Base-by-base conservation (phyloP, 352 stramenopile species). In the Saprolegnia parasitica region DNA sequence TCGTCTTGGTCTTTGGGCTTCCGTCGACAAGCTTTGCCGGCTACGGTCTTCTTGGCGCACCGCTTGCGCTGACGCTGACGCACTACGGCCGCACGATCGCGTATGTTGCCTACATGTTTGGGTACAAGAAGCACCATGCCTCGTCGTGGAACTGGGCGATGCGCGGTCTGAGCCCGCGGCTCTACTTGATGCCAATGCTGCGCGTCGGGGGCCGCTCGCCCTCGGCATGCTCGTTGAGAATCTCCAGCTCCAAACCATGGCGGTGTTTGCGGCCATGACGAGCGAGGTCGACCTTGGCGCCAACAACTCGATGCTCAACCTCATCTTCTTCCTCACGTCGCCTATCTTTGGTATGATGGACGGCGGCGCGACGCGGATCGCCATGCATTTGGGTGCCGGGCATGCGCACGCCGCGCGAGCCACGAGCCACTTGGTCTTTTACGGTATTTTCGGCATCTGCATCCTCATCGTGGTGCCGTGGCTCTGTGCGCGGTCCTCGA, bases 211-310 rank as follows among this genome's bases (percentile, higher is more conserved):
- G 16, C 86, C 81, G 10, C 72, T 91, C 1, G 79, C 81, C 0
- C 66, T 72, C 5, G 83, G 83, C 8, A 87, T 77, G 23, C 55
- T 95, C 16, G 88, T 95, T 42, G 87, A 95, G 71, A 89, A 95
- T 71, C 71, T 78, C 42, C 85, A 93, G 77, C 73, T 95, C 0
- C 76, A 90, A 58, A 83, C 76, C 50, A 89, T 95, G 81, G 68
- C 15, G 47, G 91, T 42, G 72, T 94, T 45, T 95, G 86, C 85
- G 90, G 82, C 81, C 84, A 88, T 57, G 71, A 88, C 24, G 84
- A 78, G 11, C 73, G 79, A 61, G 55, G 29, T 61, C 35, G 55
- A 20, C 9, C 55, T 61, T 15, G 55, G 29, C 16, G 23, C 55
- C n/a, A 24, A 61, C 55, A 61, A 61, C 24, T 61, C n/a, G n/a